phyloP scores from a whole-genome alignment of 139 green algal species.

The Raphidocelis subcapitata region DNA sequence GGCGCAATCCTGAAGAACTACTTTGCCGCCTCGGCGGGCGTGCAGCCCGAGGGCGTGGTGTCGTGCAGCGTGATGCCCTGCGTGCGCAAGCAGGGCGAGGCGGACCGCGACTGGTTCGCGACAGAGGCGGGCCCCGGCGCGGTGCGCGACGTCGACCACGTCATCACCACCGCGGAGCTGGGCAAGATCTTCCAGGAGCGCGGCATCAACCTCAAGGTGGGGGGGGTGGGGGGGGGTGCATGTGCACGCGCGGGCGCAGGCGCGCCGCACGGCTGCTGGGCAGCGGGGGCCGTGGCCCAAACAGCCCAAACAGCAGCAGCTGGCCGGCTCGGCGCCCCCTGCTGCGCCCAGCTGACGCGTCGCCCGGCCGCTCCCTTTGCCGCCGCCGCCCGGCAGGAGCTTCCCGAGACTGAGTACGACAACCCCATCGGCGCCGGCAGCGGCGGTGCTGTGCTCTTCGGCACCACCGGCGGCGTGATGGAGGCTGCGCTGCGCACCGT shows the following conservation, averaged over 20 bases:
- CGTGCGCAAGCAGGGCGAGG: slow-evolving; percentile 65
- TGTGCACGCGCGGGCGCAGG: no score
- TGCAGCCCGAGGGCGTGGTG: slow-evolving; percentile 33
- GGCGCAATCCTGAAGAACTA: slow-evolving; percentile 66
- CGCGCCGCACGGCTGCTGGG: no score
- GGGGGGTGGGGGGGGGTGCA: no score
- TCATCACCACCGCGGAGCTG: slow-evolving; percentile 68
- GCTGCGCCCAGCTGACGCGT: no score
- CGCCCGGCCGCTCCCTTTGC: background rate
- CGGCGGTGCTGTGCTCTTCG: slow-evolving; percentile 59
- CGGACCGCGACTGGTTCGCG: slow-evolving; percentile 55
- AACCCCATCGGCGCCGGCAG: slow-evolving; percentile 47
- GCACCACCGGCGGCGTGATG: slow-evolving; percentile 74
- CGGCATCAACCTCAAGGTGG: slow-evolving; percentile 47
- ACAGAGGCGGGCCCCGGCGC: slow-evolving; percentile 9
- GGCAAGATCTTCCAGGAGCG: slow-evolving; percentile 51
- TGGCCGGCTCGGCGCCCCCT: no score
- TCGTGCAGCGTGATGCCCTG: slow-evolving; percentile 69
- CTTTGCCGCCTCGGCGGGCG: slow-evolving; percentile 41
- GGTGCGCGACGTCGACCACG: slow-evolving; percentile 65
- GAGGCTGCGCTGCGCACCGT: slow-evolving; percentile 74
- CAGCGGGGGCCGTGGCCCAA: no score
- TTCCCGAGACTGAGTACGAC: slow-evolving; percentile 52
- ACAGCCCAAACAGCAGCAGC: no score
- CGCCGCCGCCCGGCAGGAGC: slow-evolving; percentile 7